Base-by-base conservation (phyloP, 768 basidiomycete genomes). In the Russula olivacea region DNA sequence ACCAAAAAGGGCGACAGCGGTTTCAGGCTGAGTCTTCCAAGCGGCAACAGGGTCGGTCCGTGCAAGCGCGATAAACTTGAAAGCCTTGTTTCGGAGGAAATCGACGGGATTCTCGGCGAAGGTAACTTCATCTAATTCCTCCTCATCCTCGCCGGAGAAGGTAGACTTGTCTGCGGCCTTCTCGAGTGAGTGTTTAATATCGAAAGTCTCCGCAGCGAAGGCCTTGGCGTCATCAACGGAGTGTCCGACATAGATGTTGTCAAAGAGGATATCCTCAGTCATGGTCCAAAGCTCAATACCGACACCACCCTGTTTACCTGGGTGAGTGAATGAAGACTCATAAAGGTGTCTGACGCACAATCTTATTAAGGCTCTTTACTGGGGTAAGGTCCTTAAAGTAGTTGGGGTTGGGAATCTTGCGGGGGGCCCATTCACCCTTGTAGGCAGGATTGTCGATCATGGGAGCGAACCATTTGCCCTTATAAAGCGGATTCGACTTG, bases 271-370 rank as follows among this genome's bases (percentile, higher is more conserved):
- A 72, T 91, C 88, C 76, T 91, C 91, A 48, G 95, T 96, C 97
- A 98, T 99, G 51, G 96, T 96, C 97, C 97, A 99, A 69, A 98
- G 86, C 76, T 99, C 97, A 68, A 98, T 95, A 71, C 95, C 95
- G 65, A 97, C 84, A 77, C 93, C 94, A 68, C 92, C 91, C 88
- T 90, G 62, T 17, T 45, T 53, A 63, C 25, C 55, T 11, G 59
- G 28, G 68, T 59, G 15, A 21, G 36, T 15, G 45, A 61, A 41
- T 38, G 25, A 14, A 59, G 9, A 19, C 9, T 28, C 14, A 21
- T 36, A 17, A 38, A 12, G 15, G 12, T n/a, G 1, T 5, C 12
- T 8, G 32, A 76, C 87, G 65, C 66, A 90, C 89, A 72, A 99
- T 96, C 76, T 91, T 91, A 70, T 83, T 79, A 55, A 99, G 83